Base-by-base conservation (phyloP, 371 early-diverging fungal genomes). In the Saksenaea oblongispora region DNA sequence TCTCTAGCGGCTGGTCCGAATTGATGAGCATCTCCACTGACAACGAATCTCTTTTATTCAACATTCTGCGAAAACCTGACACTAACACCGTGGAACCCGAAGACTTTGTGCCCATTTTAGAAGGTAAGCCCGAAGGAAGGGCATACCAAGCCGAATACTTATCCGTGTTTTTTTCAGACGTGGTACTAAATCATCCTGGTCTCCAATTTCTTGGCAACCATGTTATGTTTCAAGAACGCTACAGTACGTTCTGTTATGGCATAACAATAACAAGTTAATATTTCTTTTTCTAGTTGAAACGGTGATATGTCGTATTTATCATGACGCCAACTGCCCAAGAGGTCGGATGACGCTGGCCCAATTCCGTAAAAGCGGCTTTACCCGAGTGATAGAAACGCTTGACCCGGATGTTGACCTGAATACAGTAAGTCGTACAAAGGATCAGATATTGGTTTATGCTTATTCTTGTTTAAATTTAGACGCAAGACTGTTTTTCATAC, bases 281-380 rank as follows among this genome's bases (percentile, higher is more conserved):
- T 28, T 55, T 15, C 22, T 56, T 24, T 44, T 28, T 34, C 44
- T 78, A 76, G 76, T 76, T 54, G 76, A 79, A 66, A 94, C 95
- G 5, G 94, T 95, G 7, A 85, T 91, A 27, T 86, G 90, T 58
- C 82, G 94, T 18, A 84, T 95, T 36, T 94, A 90, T 65, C 94
- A 91, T 68, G 77, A 75, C 13, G 83, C 84, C 34, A 80, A 86
- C 31, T 75, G 84, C 47, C 84, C 83, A 67, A 81, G 79, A 56
- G 87, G 91, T 13, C 74, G 75, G 57, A 87, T 95, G 85, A 82
- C 84, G 5, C 70, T 91, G 22, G 53, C 79, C 31, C 91, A 95
- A 69, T 90, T 94, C 63, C 78, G 86, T n/a, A 73, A 67, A 37
- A 68, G 76, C 22, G 71, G 80, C 0, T 84, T 94, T 61, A 64